Conservation (phyloP, 1,139 yeast species). For the Candida sanyaensis region DNA sequence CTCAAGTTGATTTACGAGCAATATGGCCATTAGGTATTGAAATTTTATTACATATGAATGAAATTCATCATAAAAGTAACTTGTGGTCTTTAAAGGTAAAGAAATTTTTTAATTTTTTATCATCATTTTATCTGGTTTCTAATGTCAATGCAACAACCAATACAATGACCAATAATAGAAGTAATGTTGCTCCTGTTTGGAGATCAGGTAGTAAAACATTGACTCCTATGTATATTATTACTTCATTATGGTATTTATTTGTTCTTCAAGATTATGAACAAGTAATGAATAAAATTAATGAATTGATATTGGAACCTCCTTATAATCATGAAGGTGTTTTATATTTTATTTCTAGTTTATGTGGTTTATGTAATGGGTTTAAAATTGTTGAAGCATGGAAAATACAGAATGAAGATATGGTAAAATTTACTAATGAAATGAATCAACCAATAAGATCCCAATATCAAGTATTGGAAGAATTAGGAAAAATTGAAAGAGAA, state of each 20-base stretch:
- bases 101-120: slow-evolving; percentile 37
- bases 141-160: slow-evolving; percentile 9
- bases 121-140: slow-evolving; percentile 27
- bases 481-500: slow-evolving; percentile 17
- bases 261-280: slow-evolving; percentile 25
- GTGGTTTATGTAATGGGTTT: slow-evolving; percentile 24
- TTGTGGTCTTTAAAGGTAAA: slow-evolving; percentile 22
- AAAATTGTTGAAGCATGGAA: slow-evolving; percentile 14
- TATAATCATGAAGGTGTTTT: slow-evolving; percentile 45
- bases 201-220: slow-evolving; percentile 38
- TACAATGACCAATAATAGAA: slow-evolving; percentile 9
- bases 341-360: slow-evolving; percentile 33
- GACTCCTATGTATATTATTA: slow-evolving; percentile 39
- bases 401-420: slow-evolving; percentile 6
- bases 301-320: slow-evolving; percentile 46
- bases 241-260: slow-evolving; percentile 38
- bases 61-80: neutral
- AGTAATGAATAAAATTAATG: slow-evolving; percentile 35
- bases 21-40: slow-evolving; percentile 63
- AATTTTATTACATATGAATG: slow-evolving; percentile 20
- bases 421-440: neutral
- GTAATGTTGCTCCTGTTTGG: slow-evolving; percentile 37
- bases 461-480: slow-evolving; percentile 9
- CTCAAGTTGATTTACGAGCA: slow-evolving; percentile 50
- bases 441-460: slow-evolving; percentile 8